A percentile compares a stretch with the other conserved stretches of the same genome.
These are phyloP conservation scores for Aspergillus ibericus DNA, from an alignment of 2,329 filamentous ascomycete species.

Conservation along the genomic window DNA sequence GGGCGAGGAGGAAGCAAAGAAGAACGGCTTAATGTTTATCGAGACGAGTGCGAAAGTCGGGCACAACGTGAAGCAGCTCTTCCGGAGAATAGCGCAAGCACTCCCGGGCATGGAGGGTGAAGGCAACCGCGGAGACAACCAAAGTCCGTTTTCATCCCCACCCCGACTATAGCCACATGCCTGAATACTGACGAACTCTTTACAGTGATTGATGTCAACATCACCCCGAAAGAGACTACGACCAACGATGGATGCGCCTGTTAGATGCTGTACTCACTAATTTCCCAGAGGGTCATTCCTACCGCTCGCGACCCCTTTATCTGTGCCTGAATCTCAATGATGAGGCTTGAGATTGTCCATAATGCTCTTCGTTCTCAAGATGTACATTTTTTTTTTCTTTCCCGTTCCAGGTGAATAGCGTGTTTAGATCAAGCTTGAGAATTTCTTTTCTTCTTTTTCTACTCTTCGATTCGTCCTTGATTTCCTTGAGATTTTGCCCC, in stretches of 20 bases:
- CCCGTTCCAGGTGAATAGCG: constrained; percentile 34
- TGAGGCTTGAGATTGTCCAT: constrained; percentile 35
- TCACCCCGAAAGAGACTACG: constrained; percentile 65
- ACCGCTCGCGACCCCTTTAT: constrained; percentile 11
- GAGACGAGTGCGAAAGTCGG: constrained; percentile 98
- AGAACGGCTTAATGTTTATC: constrained; percentile 97
- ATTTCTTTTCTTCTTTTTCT: constrained; percentile 5
- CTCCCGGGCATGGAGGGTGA: constrained; percentile 96
- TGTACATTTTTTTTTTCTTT: constrained; percentile 39
- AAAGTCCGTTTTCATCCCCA: constrained; percentile 62
- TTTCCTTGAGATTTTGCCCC: neutral
- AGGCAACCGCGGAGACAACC: constrained; percentile 71
- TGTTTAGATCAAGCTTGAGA: constrained; percentile 26
- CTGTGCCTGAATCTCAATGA: constrained; percentile 24
- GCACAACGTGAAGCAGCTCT: constrained; percentile 96
- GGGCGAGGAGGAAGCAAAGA: constrained; percentile 96
- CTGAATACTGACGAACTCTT: constrained; percentile 25
- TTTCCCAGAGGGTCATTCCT: constrained; percentile 11
- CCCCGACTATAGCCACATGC: neutral
- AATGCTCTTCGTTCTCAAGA: constrained; percentile 37
- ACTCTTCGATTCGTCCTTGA: neutral
- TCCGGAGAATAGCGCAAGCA: constrained; percentile 97
- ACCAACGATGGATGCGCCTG: constrained; percentile 74
- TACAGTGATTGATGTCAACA: constrained; percentile 92
- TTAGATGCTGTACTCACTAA: constrained; percentile 36